Conservation (phyloP, 495 filamentous ascomycete species). For the Neurospora sp. region DNA sequence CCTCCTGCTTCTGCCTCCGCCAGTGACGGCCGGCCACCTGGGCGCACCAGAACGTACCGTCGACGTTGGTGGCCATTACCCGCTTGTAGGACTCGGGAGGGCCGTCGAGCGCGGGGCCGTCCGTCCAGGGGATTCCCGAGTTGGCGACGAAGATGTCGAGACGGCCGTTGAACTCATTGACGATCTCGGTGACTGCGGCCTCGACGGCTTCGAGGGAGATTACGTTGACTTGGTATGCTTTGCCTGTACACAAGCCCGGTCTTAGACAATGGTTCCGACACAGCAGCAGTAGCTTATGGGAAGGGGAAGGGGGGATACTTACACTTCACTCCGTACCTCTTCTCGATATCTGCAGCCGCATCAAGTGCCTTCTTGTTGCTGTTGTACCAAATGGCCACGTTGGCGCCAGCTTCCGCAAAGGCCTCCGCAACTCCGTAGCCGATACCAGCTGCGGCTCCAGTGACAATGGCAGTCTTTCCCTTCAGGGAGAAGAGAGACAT, state of each 20-base stretch:
- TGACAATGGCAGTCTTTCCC: constrained; percentile 74
- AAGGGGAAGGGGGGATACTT: constrained; percentile 7
- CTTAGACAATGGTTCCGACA: neutral
- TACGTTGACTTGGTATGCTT: constrained; percentile 66
- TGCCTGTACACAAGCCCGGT: constrained; percentile 40
- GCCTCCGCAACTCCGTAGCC: constrained; percentile 68
- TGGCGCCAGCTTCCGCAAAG: constrained; percentile 71
- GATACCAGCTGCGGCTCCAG: constrained; percentile 75
- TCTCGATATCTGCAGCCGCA: constrained; percentile 62
- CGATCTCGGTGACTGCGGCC: constrained; percentile 44
- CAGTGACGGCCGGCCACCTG: constrained; percentile 64
- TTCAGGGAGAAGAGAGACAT: constrained; percentile 76
- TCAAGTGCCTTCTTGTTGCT: constrained; percentile 61
- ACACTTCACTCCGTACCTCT: constrained; percentile 76
- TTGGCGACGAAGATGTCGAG: constrained; percentile 78
- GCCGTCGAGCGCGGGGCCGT: constrained; percentile 59
- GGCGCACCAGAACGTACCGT: constrained; percentile 77
- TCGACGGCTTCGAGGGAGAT: constrained; percentile 49
- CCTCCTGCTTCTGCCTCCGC: constrained; percentile 48
- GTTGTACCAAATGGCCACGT: constrained; percentile 84
- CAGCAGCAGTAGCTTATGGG: neutral
- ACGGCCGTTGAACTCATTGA: constrained; percentile 61
- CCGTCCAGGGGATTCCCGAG: constrained; percentile 64
- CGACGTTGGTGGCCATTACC: constrained; percentile 65
- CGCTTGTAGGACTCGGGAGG: constrained; percentile 54